Evolutionary conservation across 2,329 filamentous ascomycete genomes (phyloP).

Genomic region (Venturia pyrina): DNA sequence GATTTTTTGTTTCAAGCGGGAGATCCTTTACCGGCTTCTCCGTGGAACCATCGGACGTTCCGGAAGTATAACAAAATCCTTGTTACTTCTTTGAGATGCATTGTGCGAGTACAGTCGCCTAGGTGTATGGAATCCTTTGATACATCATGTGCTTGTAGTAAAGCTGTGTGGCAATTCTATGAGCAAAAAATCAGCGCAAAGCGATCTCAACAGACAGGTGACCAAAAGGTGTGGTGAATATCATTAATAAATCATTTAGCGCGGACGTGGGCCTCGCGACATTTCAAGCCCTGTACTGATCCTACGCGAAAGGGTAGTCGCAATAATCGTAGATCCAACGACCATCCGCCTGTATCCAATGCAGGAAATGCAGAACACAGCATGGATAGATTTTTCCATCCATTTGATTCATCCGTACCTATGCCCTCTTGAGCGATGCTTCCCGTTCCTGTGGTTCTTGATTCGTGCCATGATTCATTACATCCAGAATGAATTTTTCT

Average conservation of each 20-base stretch:
- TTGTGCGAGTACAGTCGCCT: not conserved
- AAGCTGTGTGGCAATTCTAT: not conserved
- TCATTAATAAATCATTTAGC: not conserved
- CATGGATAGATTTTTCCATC: not conserved
- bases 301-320: not conserved
- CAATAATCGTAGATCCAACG: not conserved
- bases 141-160: too few species aligned
- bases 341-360: not conserved
- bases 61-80: not conserved
- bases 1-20: not conserved
- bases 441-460: not conserved
- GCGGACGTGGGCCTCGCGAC: not conserved
- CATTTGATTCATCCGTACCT: not conserved
- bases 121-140: too few species aligned
- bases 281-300: not conserved
- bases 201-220: not conserved
- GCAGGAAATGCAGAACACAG: not conserved
- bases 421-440: not conserved
- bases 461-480: not conserved
- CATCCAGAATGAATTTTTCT: not conserved
- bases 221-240: not conserved
- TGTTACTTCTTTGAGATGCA: not conserved
- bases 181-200: not conserved
- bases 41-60: not conserved
- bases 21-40: not conserved